These are phyloP conservation scores for cucumber (Cucumis sativus) DNA, from an alignment of 306 rosid genomes.

Conservation along the genomic window Cucumber_9930_V3 NC_026657.2:8805501-8806000, in stretches of 20 bases:
- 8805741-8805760: slow-evolving; percentile 45
- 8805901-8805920: slow-evolving; percentile 66
- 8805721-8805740: slow-evolving; percentile 17
- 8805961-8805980: not conserved
- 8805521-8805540: slow-evolving; percentile 93
- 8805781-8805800: slow-evolving; percentile 1
- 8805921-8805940: slow-evolving; percentile 79
- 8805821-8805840: not conserved
- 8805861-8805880: slow-evolving; percentile 33
- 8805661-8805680: slow-evolving; percentile 44
- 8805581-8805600: slow-evolving; percentile 83
- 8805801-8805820: not conserved
- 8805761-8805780: slow-evolving; percentile 75
- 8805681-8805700: slow-evolving; percentile 59
- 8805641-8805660: slow-evolving; percentile 4
- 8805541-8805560: slow-evolving; percentile 72
- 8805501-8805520: slow-evolving; percentile 57
- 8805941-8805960: slow-evolving; percentile 48
- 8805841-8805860: slow-evolving; percentile 10
- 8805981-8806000: not conserved
- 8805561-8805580: slow-evolving; percentile 89
- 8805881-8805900: slow-evolving; percentile 79
- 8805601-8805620: slow-evolving; percentile 13
- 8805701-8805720: slow-evolving; percentile 42
- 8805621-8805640: not conserved